phyloP scores from a whole-genome alignment of 176 grass and related monocot species.

The Calamus simplicifolius region DNA sequence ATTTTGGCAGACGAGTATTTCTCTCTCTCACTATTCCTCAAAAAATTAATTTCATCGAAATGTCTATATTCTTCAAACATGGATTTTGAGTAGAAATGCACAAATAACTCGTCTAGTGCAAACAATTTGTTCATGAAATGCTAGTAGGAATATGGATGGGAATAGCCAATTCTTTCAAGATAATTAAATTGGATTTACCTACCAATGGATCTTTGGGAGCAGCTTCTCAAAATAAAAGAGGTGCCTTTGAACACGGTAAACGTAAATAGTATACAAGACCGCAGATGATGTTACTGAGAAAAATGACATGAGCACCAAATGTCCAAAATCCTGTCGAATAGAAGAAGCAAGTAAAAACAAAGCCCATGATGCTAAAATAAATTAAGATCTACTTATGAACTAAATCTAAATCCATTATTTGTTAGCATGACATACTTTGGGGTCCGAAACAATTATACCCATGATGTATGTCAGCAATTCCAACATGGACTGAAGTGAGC shows the following conservation, averaged over 20 bases:
- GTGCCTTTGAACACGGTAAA: slow-evolving; percentile 63
- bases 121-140: too few species aligned
- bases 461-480: slow-evolving; percentile 87
- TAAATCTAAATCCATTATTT: neutral
- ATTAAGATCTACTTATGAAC: neutral
- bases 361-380: neutral
- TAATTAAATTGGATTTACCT: slow-evolving; percentile 2
- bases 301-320: slow-evolving; percentile 66
- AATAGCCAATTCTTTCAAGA: neutral
- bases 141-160: too few species aligned
- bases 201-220: slow-evolving; percentile 33
- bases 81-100: too few species aligned
- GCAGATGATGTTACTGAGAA: slow-evolving; percentile 67
- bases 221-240: slow-evolving; percentile 85
- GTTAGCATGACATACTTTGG: slow-evolving; percentile 31
- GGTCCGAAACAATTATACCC: slow-evolving; percentile 89
- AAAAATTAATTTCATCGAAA: too few species aligned
- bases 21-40: too few species aligned
- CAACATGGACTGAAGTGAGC: slow-evolving; percentile 79
- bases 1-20: too few species aligned
- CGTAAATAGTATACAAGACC: slow-evolving; percentile 57
- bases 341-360: neutral
- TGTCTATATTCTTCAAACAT: too few species aligned
- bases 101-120: too few species aligned
- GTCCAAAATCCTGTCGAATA: slow-evolving; percentile 60